These are phyloP conservation scores for Didymellaceae sp. DNA, from an alignment of 2,329 filamentous ascomycete species.

Conservation along the genomic window DNA sequence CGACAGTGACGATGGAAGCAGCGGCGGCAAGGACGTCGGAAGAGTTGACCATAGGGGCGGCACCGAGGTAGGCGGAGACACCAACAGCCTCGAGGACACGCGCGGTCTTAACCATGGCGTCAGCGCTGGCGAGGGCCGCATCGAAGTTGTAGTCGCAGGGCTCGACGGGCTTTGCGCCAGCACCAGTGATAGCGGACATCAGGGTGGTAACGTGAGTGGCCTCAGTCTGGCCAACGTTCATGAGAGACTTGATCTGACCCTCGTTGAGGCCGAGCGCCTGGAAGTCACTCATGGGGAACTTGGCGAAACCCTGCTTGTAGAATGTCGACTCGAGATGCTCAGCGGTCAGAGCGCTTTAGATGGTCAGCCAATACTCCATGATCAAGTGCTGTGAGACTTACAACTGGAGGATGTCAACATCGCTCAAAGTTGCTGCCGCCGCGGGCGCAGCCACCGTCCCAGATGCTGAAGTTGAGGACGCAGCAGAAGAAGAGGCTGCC, in stretches of 20 bases:
- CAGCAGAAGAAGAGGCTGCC: slow-evolving; percentile 16
- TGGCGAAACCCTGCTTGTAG: slow-evolving; percentile 73
- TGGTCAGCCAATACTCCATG: slow-evolving; percentile 42
- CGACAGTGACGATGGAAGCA: slow-evolving; percentile 73
- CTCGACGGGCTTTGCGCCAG: slow-evolving; percentile 69
- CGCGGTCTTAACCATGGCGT: slow-evolving; percentile 72
- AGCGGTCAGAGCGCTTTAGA: slow-evolving; percentile 70
- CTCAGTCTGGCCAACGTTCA: slow-evolving; percentile 69
- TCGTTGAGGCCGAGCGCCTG: slow-evolving; percentile 64
- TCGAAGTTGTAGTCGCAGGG: slow-evolving; percentile 75
- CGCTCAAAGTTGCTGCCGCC: slow-evolving; percentile 49
- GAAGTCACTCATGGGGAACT: slow-evolving; percentile 71
- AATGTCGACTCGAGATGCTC: slow-evolving; percentile 78
- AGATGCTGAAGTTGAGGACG: slow-evolving; percentile 17
- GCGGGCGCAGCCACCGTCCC: slow-evolving; percentile 27
- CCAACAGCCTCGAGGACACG: slow-evolving; percentile 75
- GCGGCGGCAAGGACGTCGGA: slow-evolving; percentile 69
- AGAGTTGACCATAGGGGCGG: slow-evolving; percentile 68
- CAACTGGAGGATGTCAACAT: slow-evolving; percentile 63
- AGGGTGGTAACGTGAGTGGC: slow-evolving; percentile 66
- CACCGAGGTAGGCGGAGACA: slow-evolving; percentile 75
- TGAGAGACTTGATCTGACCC: slow-evolving; percentile 64
- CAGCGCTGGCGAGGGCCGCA: slow-evolving; percentile 65
- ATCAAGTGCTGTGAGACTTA: slow-evolving; percentile 41
- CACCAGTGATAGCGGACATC: slow-evolving; percentile 65